A percentile compares a stretch with the other conserved stretches of the same genome.
Conservation (phyloP, 176 grass and related monocot species). For the Tillandsia leiboldiana region DNA sequence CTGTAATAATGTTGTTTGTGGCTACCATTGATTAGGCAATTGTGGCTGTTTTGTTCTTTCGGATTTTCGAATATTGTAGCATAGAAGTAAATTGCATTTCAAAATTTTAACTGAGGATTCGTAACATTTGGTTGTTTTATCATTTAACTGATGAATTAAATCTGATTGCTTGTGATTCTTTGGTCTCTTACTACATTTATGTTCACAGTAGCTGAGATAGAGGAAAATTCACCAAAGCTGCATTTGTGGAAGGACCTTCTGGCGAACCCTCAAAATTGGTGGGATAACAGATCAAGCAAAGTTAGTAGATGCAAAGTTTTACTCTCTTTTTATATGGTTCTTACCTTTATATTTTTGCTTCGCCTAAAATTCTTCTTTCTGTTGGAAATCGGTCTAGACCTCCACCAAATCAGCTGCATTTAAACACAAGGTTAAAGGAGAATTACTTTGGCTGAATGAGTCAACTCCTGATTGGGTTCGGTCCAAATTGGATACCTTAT, state of each 20-base stretch:
- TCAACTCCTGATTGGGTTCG: conserved; percentile 14
- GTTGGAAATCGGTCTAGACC: neutral
- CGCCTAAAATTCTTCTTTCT: neutral
- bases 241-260: conserved; percentile 4
- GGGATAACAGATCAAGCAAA: neutral
- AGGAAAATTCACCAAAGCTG: neutral
- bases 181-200: neutral
- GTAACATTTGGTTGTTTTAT: too few species aligned
- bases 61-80: too few species aligned
- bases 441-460: conserved; percentile 13
- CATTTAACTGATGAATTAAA: too few species aligned
- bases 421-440: conserved; percentile 5
- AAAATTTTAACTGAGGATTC: too few species aligned
- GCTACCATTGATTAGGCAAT: too few species aligned
- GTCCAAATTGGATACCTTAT: neutral
- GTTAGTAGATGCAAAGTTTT: neutral
- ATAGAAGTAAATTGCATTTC: too few species aligned
- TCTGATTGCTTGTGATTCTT: neutral
- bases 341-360: neutral
- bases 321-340: too few species aligned
- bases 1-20: too few species aligned
- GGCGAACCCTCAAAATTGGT: neutral
- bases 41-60: too few species aligned
- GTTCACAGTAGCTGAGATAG: neutral
- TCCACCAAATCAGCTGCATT: neutral